Conservation (phyloP, 306 rosid genomes). For the Inga oerstediana region DNA sequence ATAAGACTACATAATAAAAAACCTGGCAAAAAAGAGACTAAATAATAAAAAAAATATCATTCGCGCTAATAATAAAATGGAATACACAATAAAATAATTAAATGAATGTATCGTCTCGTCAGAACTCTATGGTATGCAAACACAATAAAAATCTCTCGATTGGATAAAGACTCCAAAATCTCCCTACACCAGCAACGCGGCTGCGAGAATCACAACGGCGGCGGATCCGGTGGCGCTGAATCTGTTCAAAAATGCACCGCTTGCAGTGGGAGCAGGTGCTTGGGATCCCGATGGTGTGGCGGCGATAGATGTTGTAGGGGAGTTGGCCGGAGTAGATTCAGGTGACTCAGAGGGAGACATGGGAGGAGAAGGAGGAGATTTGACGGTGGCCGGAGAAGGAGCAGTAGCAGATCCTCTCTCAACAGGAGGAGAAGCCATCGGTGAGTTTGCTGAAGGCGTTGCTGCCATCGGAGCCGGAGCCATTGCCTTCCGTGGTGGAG, state of each 20-base stretch:
- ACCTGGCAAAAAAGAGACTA: no score
- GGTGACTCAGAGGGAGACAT: slow-evolving; percentile 33
- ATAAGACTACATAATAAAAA: neutral
- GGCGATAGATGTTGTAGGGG: slow-evolving; percentile 41
- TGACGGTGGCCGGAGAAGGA: slow-evolving; percentile 34
- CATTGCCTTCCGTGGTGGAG: slow-evolving; percentile 7
- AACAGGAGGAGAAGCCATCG: slow-evolving; percentile 32
- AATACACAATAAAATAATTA: neutral
- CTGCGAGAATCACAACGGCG: neutral
- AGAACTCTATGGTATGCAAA: no score
- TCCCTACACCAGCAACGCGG: neutral
- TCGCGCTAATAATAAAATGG: neutral
- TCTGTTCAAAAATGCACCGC: slow-evolving; percentile 5
- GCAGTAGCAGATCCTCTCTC: slow-evolving; percentile 20
- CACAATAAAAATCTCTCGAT: no score
- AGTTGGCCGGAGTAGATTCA: neutral
- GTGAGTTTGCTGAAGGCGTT: slow-evolving; percentile 31
- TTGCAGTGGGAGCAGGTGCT: slow-evolving; percentile 18
- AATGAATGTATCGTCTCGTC: neutral
- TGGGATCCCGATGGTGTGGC: slow-evolving; percentile 11
- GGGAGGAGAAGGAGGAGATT: slow-evolving; percentile 51
- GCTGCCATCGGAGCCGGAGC: slow-evolving; percentile 20
- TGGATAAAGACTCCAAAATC: neutral
- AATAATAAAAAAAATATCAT: neutral
- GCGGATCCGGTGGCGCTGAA: neutral